A percentile compares a stretch with the other conserved stretches of the same genome.
These are phyloP conservation scores for Metschnikowia lachancei DNA, from an alignment of 805 yeast species.

Conservation along the genomic window DNA sequence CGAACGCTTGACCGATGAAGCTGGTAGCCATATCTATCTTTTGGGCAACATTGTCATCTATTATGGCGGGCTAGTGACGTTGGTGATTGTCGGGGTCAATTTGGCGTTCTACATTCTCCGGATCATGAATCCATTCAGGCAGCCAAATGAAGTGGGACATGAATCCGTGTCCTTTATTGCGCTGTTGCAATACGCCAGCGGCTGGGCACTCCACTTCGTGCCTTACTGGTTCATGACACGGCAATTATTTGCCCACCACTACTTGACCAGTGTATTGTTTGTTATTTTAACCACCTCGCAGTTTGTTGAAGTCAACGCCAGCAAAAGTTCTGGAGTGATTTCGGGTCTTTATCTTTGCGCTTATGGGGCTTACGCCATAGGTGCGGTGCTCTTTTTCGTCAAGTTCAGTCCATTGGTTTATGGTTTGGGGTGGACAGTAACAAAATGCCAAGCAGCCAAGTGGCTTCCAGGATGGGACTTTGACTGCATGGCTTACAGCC, in stretches of 20 bases:
- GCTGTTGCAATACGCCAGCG: slow-evolving; percentile 44
- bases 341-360: slow-evolving; percentile 14
- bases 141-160: slow-evolving; percentile 16
- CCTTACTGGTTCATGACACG: slow-evolving; percentile 50
- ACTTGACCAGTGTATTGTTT: slow-evolving; percentile 51
- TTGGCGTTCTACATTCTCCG: slow-evolving; percentile 22
- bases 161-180: slow-evolving; percentile 20
- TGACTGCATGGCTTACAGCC: slow-evolving; percentile 32
- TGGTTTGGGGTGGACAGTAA: slow-evolving; percentile 46
- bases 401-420: slow-evolving; percentile 43
- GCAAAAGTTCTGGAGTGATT: slow-evolving; percentile 29
- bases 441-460: slow-evolving; percentile 36
- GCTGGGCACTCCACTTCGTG: slow-evolving; percentile 55
- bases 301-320: slow-evolving; percentile 40
- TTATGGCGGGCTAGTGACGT: slow-evolving; percentile 40
- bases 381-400: slow-evolving; percentile 27
- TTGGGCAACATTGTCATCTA: slow-evolving; percentile 65
- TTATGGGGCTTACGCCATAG: slow-evolving; percentile 19
- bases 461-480: slow-evolving; percentile 45
- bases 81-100: slow-evolving; percentile 27
- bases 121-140: slow-evolving; percentile 32
- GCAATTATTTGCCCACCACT: slow-evolving; percentile 44
- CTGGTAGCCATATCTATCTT: slow-evolving; percentile 46
- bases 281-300: slow-evolving; percentile 46
- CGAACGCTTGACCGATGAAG: slow-evolving; percentile 25